These are phyloP conservation scores for Saussurea involucrata DNA, from an alignment of 129 eudicot genomes.

Conservation along the genomic window DNA sequence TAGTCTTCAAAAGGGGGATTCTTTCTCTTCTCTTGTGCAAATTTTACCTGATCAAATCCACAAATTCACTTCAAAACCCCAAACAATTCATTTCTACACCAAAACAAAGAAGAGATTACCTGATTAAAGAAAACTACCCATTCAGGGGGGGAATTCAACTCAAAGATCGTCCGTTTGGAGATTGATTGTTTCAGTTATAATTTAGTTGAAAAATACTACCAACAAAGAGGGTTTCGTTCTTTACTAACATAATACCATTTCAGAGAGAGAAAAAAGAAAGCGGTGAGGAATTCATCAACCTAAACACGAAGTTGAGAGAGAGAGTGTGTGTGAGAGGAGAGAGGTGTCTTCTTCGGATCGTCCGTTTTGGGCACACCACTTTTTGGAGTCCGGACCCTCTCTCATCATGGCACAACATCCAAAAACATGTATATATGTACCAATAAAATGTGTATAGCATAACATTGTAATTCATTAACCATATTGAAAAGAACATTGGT, in stretches of 20 bases:
- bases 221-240: not conserved
- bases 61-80: not conserved
- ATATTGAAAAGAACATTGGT: too few species aligned
- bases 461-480: too few species aligned
- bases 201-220: not conserved
- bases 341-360: conserved; percentile 31
- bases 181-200: not conserved
- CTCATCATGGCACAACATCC: conserved; percentile 21
- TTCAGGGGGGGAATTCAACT: not conserved
- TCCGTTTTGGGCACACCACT: conserved; percentile 27
- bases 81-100: not conserved
- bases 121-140: not conserved
- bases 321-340: conserved; percentile 13
- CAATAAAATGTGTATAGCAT: too few species aligned
- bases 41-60: conserved; percentile 3
- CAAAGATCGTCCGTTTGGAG: conserved; percentile 13
- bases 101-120: conserved; percentile 11
- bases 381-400: conserved; percentile 25
- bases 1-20: too few species aligned
- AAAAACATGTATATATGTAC: conserved; percentile 3
- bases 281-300: conserved; percentile 23
- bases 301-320: conserved; percentile 26
- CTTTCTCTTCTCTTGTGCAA: conserved; percentile 14
- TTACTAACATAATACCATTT: not conserved
- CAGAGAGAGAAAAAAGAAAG: conserved; percentile 1